Conservation (phyloP, 1,139 yeast genomes). For the Geotrichum cucujoidarum region DNA sequence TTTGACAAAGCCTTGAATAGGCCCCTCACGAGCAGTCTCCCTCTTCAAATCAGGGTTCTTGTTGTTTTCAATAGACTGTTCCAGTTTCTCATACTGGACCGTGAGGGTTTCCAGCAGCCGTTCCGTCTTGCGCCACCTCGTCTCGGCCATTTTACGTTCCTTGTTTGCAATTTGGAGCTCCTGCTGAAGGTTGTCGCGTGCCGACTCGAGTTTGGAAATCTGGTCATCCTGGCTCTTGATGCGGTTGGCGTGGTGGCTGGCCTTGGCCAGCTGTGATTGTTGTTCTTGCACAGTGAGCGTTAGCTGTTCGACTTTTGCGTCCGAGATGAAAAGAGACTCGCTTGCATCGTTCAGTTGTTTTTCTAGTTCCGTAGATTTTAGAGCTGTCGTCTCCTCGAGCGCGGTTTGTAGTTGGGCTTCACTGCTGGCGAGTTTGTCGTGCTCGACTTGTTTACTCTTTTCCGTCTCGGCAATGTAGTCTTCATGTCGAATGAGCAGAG, state of each 20-base stretch:
- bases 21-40: not conserved
- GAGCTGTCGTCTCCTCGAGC: conserved; percentile 19
- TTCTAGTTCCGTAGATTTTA: conserved; percentile 23
- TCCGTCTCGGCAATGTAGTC: conserved; percentile 20
- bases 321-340: conserved; percentile 19
- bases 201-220: conserved; percentile 24
- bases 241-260: conserved; percentile 22
- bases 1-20: conserved; percentile 18
- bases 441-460: conserved; percentile 22
- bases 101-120: conserved; percentile 26
- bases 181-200: conserved; percentile 23
- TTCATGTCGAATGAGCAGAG: conserved; percentile 25
- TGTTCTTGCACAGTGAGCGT: conserved; percentile 5
- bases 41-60: too few relatives aligned
- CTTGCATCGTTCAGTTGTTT: conserved; percentile 23
- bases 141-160: conserved; percentile 25
- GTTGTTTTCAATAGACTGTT: conserved; percentile 13
- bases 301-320: conserved; percentile 16
- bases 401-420: conserved; percentile 21
- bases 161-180: conserved; percentile 22
- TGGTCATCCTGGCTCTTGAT: conserved; percentile 25
- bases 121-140: conserved; percentile 27
- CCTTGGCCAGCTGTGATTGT: conserved; percentile 20
- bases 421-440: conserved; percentile 21
- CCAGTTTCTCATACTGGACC: conserved; percentile 25